Evolutionary conservation across 306 rosid species (phyloP), one percentile per base, ranked within the genome.

Genomic region (Lupinus albus): DNA sequence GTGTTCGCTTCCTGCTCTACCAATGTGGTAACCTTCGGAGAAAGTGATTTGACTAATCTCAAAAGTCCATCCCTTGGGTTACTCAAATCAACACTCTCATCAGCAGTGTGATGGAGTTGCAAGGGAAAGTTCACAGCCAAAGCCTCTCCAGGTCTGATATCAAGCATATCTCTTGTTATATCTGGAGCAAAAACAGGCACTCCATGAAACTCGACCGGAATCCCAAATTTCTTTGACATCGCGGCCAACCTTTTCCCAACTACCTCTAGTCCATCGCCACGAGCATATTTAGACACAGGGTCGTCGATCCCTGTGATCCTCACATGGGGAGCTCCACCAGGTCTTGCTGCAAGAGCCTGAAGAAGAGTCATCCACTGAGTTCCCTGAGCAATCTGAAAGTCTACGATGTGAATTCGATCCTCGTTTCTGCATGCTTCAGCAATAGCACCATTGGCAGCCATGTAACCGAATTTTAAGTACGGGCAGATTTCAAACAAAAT

Each of bases 391-490:
- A 94, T 94, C 79, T 88, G 99, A 64, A 90, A 94, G 76, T 94
- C 97, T 73, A 94, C 74, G 42, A 94, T 94, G 83, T 94, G 99
- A 68, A 94, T 82, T 49, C 67, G 83, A 41, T 94, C 97, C 71
- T 83, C 97, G 8, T 83, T 82, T 81, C 86, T 79, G 81, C 95
- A 90, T 7, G 96, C 97, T 48, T 90, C 96, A 8, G 97, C 97
- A 46, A 94, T 90, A 36, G 99, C 99, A 59, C 97, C 97, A 20
- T 94, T 94, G 30, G 97, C 99, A 71, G 97, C 97, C 99, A 94
- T 90, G 84, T 94, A 90, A 67, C 99, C 97, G 7, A 94, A 94
- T 71, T 94, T 94, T 11, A 94, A 73, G 78, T 94, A 94, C 0
- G 99, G 99, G 70, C 97, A 94, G 59, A 90, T 86, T 76, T 94